Evolutionary conservation across 2,329 filamentous ascomycete species (phyloP).

Genomic region (Botryotinia globosa): DNA sequence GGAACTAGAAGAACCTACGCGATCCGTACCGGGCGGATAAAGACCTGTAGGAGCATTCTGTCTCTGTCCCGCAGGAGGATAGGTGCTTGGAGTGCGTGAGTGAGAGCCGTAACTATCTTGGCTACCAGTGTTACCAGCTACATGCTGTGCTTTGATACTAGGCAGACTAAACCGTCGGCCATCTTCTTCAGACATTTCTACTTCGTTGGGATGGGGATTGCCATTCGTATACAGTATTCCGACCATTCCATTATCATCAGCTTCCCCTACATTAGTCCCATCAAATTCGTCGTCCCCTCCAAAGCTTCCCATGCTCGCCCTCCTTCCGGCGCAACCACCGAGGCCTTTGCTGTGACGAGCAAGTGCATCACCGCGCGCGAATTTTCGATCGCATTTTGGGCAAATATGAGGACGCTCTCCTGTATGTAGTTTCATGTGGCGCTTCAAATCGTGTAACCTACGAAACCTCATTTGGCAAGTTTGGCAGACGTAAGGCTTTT

Average conservation of each 20-base stretch:
- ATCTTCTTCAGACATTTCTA: slow-evolving; percentile 58
- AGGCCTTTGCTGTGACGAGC: slow-evolving; percentile 94
- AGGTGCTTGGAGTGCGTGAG: slow-evolving; percentile 69
- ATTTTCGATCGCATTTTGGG: slow-evolving; percentile 89
- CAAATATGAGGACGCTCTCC: slow-evolving; percentile 95
- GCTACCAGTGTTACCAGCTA: slow-evolving; percentile 46
- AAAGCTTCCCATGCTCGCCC: slow-evolving; percentile 82
- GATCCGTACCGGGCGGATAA: slow-evolving; percentile 60
- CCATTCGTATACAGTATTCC: slow-evolving; percentile 50
- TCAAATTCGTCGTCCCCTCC: slow-evolving; percentile 73
- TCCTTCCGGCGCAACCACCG: slow-evolving; percentile 87
- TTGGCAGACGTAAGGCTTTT: slow-evolving; percentile 93
- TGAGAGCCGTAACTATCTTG: slow-evolving; percentile 49
- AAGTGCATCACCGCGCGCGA: slow-evolving; percentile 90
- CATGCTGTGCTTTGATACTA: slow-evolving; percentile 70
- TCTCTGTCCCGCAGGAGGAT: slow-evolving; percentile 64
- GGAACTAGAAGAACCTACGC: slow-evolving; percentile 49
- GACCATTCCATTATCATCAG: slow-evolving; percentile 56
- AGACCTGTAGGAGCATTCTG: slow-evolving; percentile 50
- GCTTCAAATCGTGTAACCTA: slow-evolving; percentile 89
- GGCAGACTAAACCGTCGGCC: slow-evolving; percentile 67
- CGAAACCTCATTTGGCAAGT: slow-evolving; percentile 93
- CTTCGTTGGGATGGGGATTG: slow-evolving; percentile 54
- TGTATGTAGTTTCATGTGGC: slow-evolving; percentile 94
- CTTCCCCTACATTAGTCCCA: slow-evolving; percentile 50